A percentile compares a stretch with the other conserved stretches of the same genome.
Conservation (phyloP, 23 red algal species). For the Gracilaria gracilis region DNA sequence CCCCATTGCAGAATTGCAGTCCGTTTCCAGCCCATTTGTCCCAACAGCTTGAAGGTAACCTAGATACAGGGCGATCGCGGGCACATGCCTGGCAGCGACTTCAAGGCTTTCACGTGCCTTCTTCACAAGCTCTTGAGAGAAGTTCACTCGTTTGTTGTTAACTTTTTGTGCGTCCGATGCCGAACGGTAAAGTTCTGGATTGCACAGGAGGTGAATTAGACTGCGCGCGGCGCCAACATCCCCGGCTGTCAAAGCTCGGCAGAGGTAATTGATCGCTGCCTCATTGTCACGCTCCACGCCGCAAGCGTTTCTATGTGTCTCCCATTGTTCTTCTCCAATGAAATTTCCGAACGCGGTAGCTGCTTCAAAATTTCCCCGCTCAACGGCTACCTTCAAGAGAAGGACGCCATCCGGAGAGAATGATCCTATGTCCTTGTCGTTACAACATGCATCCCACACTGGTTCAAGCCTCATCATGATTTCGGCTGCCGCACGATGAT, state of each 20-base stretch:
- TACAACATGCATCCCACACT: constrained; percentile 54
- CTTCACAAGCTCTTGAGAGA: neutral
- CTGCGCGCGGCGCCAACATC: constrained; percentile 45
- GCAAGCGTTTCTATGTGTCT: constrained; percentile 34
- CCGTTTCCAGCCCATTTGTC: constrained; percentile 15
- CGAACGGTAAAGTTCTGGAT: neutral
- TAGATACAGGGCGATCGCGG: constrained; percentile 48
- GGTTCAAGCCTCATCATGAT: constrained; percentile 50
- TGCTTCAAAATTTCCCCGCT: constrained; percentile 70
- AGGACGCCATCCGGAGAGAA: constrained; percentile 28
- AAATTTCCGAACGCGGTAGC: constrained; percentile 46
- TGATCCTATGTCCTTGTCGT: constrained; percentile 42
- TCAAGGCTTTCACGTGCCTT: constrained; percentile 41
- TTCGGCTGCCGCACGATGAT: constrained; percentile 33
- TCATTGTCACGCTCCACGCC: constrained; percentile 26
- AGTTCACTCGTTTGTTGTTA: too few relatives aligned
- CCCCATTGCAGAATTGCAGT: constrained; percentile 46
- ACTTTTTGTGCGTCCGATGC: neutral
- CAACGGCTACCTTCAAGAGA: constrained; percentile 50
- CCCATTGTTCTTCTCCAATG: constrained; percentile 54
- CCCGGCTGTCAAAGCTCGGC: constrained; percentile 33
- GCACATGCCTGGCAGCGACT: constrained; percentile 42
- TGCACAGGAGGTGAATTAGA: constrained; percentile 51
- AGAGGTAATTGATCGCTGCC: constrained; percentile 24
- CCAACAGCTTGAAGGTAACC: constrained; percentile 56